A percentile compares a stretch with the other conserved stretches of the same genome.
Evolutionary conservation across 2,329 filamentous ascomycete genomes (phyloP).

Genomic region (Ceratocystis variospora): DNA sequence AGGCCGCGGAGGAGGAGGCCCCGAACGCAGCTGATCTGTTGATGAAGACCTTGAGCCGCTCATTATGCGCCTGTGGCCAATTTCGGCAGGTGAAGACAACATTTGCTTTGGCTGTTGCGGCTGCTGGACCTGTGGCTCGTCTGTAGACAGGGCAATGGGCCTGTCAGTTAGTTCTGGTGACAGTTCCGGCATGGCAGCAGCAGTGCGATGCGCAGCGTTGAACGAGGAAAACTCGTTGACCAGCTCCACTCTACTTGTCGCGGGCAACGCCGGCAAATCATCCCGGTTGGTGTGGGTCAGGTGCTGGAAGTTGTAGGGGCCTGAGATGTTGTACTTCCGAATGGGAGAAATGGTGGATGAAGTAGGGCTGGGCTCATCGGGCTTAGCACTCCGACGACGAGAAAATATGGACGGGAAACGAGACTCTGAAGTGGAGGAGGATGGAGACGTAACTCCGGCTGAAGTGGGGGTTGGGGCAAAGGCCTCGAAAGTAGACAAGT

Average conservation of each 20-base stretch:
- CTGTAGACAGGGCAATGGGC: slow-evolving; percentile 13
- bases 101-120: slow-evolving; percentile 6
- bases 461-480: not conserved
- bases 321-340: slow-evolving; percentile 40
- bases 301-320: slow-evolving; percentile 54
- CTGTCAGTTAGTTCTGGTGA: slow-evolving; percentile 12
- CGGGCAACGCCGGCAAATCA: slow-evolving; percentile 31
- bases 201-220: slow-evolving; percentile 17
- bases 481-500: not conserved
- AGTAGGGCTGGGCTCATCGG: slow-evolving; percentile 7
- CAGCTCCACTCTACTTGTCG: slow-evolving; percentile 30
- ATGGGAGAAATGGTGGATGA: slow-evolving; percentile 19
- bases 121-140: not conserved
- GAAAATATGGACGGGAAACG: slow-evolving; percentile 37
- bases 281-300: slow-evolving; percentile 44
- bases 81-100: slow-evolving; percentile 18
- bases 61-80: slow-evolving; percentile 27
- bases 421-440: slow-evolving; percentile 6
- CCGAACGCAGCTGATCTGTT: slow-evolving; percentile 36
- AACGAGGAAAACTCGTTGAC: slow-evolving; percentile 29
- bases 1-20: slow-evolving; percentile 34
- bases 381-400: slow-evolving; percentile 27
- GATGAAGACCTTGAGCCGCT: slow-evolving; percentile 28
- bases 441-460: not conserved
- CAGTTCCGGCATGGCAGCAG: slow-evolving; percentile 14